These are phyloP conservation scores for Paecilomyces fulvus DNA, from an alignment of 2,329 filamentous ascomycete species.

Conservation along the genomic window DNA sequence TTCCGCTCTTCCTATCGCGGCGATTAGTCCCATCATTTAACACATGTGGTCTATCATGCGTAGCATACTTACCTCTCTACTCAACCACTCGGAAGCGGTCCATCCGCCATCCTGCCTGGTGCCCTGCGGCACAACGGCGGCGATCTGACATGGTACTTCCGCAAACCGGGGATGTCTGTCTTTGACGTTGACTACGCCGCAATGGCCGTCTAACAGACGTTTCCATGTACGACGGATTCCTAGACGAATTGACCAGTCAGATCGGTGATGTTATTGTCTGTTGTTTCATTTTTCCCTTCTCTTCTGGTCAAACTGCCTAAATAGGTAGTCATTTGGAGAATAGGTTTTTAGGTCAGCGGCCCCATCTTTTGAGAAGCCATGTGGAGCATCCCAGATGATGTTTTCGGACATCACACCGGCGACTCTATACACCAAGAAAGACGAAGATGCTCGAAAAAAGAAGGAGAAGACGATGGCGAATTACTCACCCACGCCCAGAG, in stretches of 20 bases:
- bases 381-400: background rate
- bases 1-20: constrained; percentile 54
- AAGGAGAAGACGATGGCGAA: constrained; percentile 3
- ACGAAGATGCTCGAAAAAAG: background rate
- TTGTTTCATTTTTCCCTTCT: background rate
- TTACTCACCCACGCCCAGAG: constrained; percentile 63
- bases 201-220: constrained; percentile 68
- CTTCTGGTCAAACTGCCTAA: constrained; percentile 5
- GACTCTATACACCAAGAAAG: background rate
- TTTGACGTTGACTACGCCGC: constrained; percentile 68
- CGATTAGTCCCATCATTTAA: constrained; percentile 6
- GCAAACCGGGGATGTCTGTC: constrained; percentile 56
- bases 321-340: background rate
- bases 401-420: background rate
- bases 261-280: background rate
- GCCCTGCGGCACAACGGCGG: constrained; percentile 66
- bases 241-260: constrained; percentile 16
- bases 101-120: constrained; percentile 35
- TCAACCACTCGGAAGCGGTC: constrained; percentile 38
- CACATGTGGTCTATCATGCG: background rate
- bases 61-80: constrained; percentile 26
- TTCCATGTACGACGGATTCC: constrained; percentile 70
- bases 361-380: background rate
- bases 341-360: background rate
- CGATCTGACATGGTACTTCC: constrained; percentile 73